These are phyloP conservation scores for Cercospora beticola DNA, from an alignment of 2,329 filamentous ascomycete species.

Conservation along the genomic window DNA sequence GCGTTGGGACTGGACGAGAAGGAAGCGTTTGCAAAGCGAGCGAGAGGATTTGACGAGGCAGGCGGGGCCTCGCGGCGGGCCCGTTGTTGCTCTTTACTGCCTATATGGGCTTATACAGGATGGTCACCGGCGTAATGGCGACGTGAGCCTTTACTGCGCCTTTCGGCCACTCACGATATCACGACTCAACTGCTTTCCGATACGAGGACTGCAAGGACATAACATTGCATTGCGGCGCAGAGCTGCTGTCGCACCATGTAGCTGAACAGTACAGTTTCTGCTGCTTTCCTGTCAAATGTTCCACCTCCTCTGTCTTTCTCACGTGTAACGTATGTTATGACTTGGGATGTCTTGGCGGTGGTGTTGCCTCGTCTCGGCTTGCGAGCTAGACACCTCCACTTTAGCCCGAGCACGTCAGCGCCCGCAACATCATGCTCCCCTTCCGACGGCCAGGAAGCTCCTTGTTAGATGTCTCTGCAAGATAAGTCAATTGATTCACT, in stretches of 20 bases:
- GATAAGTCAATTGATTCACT: not conserved
- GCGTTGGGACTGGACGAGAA: constrained; percentile 7
- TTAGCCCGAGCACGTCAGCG: constrained; percentile 6
- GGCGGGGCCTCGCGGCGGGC: not conserved
- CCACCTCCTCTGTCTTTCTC: not conserved
- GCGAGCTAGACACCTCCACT: not conserved
- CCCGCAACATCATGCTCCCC: not conserved
- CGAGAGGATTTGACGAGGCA: constrained; percentile 4
- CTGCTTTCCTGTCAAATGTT: not conserved
- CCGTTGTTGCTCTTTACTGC: constrained; percentile 6
- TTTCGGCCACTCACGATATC: constrained; percentile 8
- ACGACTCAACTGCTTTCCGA: constrained; percentile 9
- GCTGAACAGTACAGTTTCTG: constrained; percentile 1
- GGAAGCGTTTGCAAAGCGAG: constrained; percentile 8
- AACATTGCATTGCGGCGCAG: constrained; percentile 6
- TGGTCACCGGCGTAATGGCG: not conserved
- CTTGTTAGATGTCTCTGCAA: not conserved
- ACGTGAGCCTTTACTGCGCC: not conserved
- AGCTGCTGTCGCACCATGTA: constrained; percentile 2
- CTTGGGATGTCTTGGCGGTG: not conserved
- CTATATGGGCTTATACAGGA: constrained; percentile 3
- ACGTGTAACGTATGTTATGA: not conserved
- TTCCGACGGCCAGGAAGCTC: not conserved
- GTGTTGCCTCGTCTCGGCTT: not conserved
- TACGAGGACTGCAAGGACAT: not conserved